Evolutionary conservation across 2,329 filamentous ascomycete genomes (phyloP).

Genomic region (Penicillium crustosum): DNA sequence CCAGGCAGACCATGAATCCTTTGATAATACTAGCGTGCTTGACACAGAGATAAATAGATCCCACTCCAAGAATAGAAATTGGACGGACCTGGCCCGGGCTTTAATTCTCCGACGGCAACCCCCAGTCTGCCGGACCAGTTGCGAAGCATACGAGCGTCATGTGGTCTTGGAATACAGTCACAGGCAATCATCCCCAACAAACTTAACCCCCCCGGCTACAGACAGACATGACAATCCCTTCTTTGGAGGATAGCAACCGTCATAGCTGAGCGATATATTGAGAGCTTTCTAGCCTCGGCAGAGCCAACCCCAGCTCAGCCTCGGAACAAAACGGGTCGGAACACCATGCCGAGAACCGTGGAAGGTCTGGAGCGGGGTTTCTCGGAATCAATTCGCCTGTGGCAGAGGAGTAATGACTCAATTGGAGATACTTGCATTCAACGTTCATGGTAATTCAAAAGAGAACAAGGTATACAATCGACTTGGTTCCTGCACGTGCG

Average conservation of each 20-base stretch:
- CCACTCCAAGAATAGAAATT: neutral
- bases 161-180: slow-evolving; percentile 14
- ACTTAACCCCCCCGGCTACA: neutral
- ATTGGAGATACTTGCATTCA: neutral
- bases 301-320: slow-evolving; percentile 7
- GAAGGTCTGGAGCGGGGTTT: neutral
- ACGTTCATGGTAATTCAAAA: neutral
- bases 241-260: neutral
- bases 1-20: neutral
- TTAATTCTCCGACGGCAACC: slow-evolving; percentile 20
- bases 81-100: slow-evolving; percentile 12
- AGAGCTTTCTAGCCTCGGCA: slow-evolving; percentile 10
- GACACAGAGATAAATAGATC: neutral
- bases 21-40: neutral
- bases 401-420: neutral
- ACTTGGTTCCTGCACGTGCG: slow-evolving; percentile 18
- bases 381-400: neutral
- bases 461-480: neutral
- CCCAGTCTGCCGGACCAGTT: slow-evolving; percentile 16
- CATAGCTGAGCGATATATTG: slow-evolving; percentile 5
- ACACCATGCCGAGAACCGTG: slow-evolving; percentile 3
- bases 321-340: slow-evolving; percentile 25
- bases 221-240: neutral
- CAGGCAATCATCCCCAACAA: slow-evolving; percentile 2
- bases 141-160: slow-evolving; percentile 20